Evolutionary conservation across 495 filamentous ascomycete species (phyloP).

Genomic region (Evansstolkia leycettana): DNA sequence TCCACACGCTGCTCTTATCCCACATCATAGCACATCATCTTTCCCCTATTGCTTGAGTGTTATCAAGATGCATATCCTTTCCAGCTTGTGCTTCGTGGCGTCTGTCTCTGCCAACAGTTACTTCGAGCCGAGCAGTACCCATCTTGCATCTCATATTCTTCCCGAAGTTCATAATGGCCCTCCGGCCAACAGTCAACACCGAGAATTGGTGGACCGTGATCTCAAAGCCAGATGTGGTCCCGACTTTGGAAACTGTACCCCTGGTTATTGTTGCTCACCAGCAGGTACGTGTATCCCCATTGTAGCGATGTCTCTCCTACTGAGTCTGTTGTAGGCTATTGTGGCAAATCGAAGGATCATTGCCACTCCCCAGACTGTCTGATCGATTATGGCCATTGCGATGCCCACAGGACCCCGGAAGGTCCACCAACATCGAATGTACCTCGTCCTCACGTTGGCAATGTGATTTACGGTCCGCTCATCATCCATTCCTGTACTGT

Average conservation of each 20-base stretch:
- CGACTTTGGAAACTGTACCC: conserved; percentile 36
- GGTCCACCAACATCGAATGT: conserved; percentile 49
- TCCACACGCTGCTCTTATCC: neutral
- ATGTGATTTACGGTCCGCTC: conserved; percentile 44
- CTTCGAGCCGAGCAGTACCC: conserved; percentile 6
- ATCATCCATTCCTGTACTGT: conserved; percentile 56
- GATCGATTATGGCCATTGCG: conserved; percentile 55
- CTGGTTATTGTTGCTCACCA: conserved; percentile 50
- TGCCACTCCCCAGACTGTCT: conserved; percentile 62
- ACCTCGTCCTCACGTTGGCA: conserved; percentile 45
- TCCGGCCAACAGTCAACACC: conserved; percentile 1
- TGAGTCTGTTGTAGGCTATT: conserved; percentile 31
- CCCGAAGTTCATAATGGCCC: too few relatives aligned
- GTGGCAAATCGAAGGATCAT: conserved; percentile 47
- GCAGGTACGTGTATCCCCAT: conserved; percentile 36
- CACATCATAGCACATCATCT: neutral
- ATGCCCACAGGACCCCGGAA: conserved; percentile 50
- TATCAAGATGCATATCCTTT: conserved; percentile 16
- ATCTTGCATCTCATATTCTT: too few relatives aligned
- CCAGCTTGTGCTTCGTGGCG: conserved; percentile 4
- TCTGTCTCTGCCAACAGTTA: conserved; percentile 4
- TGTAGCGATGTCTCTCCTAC: neutral
- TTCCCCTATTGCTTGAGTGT: neutral
- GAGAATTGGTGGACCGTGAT: conserved; percentile 8
- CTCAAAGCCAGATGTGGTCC: conserved; percentile 26